Evolutionary conservation across 345 rosid species (phyloP).

Genomic region (Eucalyptus marginata): DNA sequence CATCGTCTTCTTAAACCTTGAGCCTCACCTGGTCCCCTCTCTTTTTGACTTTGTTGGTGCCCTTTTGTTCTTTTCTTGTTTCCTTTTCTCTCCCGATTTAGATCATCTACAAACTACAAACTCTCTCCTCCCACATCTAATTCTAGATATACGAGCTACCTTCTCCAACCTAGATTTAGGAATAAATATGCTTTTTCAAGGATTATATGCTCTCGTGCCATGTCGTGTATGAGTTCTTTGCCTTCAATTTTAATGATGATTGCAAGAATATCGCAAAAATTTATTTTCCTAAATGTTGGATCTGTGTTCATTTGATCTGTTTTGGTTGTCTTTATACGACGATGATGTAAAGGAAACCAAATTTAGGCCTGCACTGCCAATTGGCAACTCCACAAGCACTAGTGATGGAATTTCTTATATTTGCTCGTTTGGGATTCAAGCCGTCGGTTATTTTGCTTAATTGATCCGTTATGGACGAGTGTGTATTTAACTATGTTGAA

Average conservation of each 20-base stretch:
- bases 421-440: background rate
- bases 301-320: no score
- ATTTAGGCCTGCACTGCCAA: background rate
- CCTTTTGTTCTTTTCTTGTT: background rate
- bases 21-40: background rate
- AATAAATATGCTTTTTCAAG: background rate
- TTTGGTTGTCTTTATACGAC: background rate
- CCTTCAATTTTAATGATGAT: background rate
- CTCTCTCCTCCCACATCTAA: background rate
- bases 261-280: background rate
- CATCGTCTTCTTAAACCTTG: background rate
- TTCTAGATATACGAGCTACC: background rate
- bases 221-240: background rate
- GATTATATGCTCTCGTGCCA: no score
- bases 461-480: accelerated
- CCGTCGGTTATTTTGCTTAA: background rate
- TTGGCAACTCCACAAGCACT: background rate
- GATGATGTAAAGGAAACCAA: accelerated
- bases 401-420: background rate
- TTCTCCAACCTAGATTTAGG: background rate
- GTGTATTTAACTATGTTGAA: no score
- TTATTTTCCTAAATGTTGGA: no score
- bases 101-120: background rate
- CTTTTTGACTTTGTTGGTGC: background rate
- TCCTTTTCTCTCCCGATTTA: background rate